These are phyloP conservation scores for Fusarium vanettenii DNA, from an alignment of 2,329 filamentous ascomycete species.

Conservation along the genomic window DNA sequence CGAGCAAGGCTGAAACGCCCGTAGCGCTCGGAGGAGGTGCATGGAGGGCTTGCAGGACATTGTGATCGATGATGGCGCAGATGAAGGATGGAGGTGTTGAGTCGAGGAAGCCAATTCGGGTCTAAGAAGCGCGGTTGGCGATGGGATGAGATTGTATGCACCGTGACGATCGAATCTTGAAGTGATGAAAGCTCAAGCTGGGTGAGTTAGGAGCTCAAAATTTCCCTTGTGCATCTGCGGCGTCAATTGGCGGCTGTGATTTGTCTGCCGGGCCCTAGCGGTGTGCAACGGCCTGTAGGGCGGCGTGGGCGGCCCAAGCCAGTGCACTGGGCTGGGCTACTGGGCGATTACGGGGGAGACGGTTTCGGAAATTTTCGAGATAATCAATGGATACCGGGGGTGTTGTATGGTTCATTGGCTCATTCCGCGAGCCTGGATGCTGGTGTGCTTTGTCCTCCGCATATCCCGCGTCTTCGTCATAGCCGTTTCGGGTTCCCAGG, in stretches of 20 bases:
- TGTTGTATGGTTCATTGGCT: neutral
- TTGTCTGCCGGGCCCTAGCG: constrained; percentile 22
- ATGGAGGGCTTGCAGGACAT: constrained; percentile 42
- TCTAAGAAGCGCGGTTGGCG: neutral
- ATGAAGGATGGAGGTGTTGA: neutral
- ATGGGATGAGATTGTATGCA: constrained; percentile 5
- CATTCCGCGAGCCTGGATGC: neutral
- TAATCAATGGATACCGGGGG: neutral
- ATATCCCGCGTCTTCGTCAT: neutral
- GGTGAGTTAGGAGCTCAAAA: constrained; percentile 36
- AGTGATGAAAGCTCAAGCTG: constrained; percentile 23
- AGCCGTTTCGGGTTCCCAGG: neutral
- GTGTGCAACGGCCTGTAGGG: constrained; percentile 20
- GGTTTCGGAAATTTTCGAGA: constrained; percentile 9
- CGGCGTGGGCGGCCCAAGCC: constrained; percentile 8
- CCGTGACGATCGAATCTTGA: constrained; percentile 18
- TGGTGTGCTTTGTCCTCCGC: neutral
- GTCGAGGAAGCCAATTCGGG: neutral
- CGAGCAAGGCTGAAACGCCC: constrained; percentile 27
- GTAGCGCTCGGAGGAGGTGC: constrained; percentile 41
- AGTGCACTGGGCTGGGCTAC: constrained; percentile 14
- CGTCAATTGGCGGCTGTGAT: constrained; percentile 37
- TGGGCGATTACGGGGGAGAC: constrained; percentile 4
- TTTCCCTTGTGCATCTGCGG: constrained; percentile 31
- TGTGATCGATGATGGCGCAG: neutral